Evolutionary conservation across 1,284 basidiomycete genomes (phyloP).

Genomic region (Leccinum subrobustum): DNA sequence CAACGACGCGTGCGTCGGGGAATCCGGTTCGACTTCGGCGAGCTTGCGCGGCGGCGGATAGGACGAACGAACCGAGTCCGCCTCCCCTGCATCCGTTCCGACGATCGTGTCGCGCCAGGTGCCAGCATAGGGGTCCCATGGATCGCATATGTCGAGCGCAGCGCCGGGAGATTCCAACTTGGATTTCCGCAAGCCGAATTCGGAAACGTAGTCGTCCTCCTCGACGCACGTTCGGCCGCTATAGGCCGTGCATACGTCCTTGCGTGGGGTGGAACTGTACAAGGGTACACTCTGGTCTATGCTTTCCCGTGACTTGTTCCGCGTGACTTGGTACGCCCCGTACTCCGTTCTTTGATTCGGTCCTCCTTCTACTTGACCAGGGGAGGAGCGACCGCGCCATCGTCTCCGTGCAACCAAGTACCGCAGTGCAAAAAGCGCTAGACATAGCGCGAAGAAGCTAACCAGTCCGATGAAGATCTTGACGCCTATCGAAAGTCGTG

Average conservation of each 20-base stretch:
- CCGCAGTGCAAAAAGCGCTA: constrained; percentile 50
- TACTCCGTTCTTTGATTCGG: constrained; percentile 10
- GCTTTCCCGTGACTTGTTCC: constrained; percentile 18
- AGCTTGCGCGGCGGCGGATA: constrained; percentile 8
- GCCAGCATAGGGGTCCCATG: constrained; percentile 25
- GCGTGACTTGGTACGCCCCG: constrained; percentile 25
- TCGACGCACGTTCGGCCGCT: constrained; percentile 7
- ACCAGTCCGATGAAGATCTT: constrained; percentile 57
- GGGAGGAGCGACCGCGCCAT: constrained; percentile 16
- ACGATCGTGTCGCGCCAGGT: constrained; percentile 31
- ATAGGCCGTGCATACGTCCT: constrained; percentile 19
- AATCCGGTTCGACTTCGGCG: constrained; percentile 8
- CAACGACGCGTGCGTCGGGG: constrained; percentile 25
- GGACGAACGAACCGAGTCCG: constrained; percentile 11
- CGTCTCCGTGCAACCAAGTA: constrained; percentile 47
- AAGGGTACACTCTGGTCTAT: constrained; percentile 27
- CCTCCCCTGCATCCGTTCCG: constrained; percentile 29
- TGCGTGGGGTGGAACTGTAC: constrained; percentile 30
- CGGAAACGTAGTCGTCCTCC: constrained; percentile 16
- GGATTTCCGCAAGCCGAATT: constrained; percentile 27
- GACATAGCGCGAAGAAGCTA: constrained; percentile 55
- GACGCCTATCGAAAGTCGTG: constrained; percentile 53
- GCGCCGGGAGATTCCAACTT: constrained; percentile 2
- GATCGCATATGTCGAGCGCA: constrained; percentile 16
- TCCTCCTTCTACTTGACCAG: constrained; percentile 10